Percentiles rank a stretch among this genome's conserved stretches.
phyloP scores from a whole-genome alignment of 2,329 filamentous ascomycete genomes.

The Penicillium sp. region DNA sequence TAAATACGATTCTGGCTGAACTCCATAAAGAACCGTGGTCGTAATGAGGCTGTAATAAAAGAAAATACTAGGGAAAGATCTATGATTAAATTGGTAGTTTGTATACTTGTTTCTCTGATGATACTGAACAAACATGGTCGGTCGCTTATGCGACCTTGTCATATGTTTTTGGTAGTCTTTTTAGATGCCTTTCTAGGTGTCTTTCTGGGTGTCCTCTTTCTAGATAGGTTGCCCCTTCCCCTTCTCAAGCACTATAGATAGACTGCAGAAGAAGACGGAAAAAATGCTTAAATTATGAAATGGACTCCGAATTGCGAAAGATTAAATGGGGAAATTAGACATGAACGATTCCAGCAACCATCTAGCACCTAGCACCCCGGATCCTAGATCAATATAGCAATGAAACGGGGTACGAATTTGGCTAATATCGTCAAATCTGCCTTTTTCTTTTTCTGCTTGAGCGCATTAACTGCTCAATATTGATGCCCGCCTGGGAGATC shows the following conservation, averaged over 20 bases:
- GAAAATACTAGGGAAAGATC: not conserved
- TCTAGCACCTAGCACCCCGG: not conserved
- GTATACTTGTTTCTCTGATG: not conserved
- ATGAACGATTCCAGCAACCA: not conserved
- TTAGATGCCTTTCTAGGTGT: no score
- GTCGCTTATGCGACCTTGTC: no score
- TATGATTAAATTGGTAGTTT: not conserved
- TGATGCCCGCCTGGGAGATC: not conserved
- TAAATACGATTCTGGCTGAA: not conserved
- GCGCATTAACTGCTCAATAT: not conserved
- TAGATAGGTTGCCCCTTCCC: no score
- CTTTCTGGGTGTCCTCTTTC: no score
- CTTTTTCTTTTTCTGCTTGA: no score
- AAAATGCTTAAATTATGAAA: no score
- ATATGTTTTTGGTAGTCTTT: no score
- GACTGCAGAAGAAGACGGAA: no score
- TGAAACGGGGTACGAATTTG: not conserved
- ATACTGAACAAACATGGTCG: not conserved
- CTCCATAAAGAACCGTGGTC: not conserved
- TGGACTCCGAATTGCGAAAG: not conserved
- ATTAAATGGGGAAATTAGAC: not conserved
- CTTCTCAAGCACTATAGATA: no score
- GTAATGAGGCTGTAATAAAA: not conserved
- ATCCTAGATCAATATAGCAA: not conserved
- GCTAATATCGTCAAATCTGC: not conserved